Evolutionary conservation across 139 green algal species (phyloP).

Genomic region (Mesostigma viride): DNA sequence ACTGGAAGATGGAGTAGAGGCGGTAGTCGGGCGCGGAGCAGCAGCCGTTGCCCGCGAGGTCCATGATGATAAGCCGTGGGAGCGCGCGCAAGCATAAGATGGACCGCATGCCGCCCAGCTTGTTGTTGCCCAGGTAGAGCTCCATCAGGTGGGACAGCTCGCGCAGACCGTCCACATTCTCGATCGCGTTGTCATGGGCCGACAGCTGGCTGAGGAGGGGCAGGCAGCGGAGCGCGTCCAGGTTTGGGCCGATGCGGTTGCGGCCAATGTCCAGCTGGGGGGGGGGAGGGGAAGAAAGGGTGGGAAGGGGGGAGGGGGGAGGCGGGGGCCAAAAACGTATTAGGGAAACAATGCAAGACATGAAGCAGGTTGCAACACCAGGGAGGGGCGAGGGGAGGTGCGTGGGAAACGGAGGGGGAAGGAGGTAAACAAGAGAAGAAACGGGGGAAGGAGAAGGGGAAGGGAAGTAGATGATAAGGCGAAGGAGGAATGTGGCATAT

Average conservation of each 20-base stretch:
- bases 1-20: slow-evolving; percentile 21
- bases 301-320: background rate
- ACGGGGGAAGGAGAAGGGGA: too few species aligned
- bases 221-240: slow-evolving; percentile 20
- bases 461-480: too few species aligned
- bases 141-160: slow-evolving; percentile 47
- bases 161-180: slow-evolving; percentile 35
- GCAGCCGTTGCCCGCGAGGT: slow-evolving; percentile 51
- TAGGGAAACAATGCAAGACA: too few species aligned
- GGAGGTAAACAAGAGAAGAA: too few species aligned
- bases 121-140: slow-evolving; percentile 55
- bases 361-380: too few species aligned
- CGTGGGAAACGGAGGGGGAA: too few species aligned
- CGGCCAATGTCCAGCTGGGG: slow-evolving; percentile 21
- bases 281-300: slow-evolving; percentile 6
- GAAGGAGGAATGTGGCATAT: too few species aligned
- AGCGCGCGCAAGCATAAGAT: slow-evolving; percentile 46
- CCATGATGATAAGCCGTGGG: slow-evolving; percentile 57
- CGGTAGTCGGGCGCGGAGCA: slow-evolving; percentile 41
- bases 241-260: slow-evolving; percentile 20
- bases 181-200: slow-evolving; percentile 56
- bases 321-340: too few species aligned
- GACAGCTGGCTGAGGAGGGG: slow-evolving; percentile 35
- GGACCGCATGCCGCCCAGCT: slow-evolving; percentile 42
- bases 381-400: too few species aligned